Percentiles rank a stretch among this genome's conserved stretches.
phyloP scores from a whole-genome alignment of 208 protist species.

The Crithidia thermophila region DNA sequence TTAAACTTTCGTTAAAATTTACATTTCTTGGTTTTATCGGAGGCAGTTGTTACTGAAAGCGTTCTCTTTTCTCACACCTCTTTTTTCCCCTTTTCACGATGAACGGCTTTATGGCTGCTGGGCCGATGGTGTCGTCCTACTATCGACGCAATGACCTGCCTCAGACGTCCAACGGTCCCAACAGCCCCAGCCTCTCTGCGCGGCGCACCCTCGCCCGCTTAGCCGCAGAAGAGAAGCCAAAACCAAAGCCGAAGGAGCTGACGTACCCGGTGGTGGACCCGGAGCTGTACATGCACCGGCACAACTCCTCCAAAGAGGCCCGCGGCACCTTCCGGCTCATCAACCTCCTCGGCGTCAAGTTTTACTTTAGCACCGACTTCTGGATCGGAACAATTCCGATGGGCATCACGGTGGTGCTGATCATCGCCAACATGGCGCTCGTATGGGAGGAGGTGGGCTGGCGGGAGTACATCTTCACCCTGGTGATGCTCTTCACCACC shows the following conservation, averaged over 20 bases:
- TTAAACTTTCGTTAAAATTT: neutral
- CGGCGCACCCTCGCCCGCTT: neutral
- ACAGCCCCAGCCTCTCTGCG: neutral
- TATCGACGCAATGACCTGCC: constrained; percentile 22
- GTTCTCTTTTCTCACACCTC: neutral
- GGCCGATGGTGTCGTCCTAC: constrained; percentile 29
- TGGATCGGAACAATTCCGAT: constrained; percentile 39
- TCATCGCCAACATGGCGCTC: constrained; percentile 52
- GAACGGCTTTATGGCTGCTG: constrained; percentile 20
- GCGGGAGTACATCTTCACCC: constrained; percentile 44
- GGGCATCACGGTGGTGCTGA: constrained; percentile 50
- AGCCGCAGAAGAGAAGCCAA: neutral
- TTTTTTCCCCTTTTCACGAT: constrained; percentile 1
- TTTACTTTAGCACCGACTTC: constrained; percentile 45
- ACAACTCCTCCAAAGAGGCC: constrained; percentile 39
- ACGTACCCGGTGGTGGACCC: constrained; percentile 20
- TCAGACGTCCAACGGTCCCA: neutral
- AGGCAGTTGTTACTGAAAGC: neutral
- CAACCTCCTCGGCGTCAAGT: constrained; percentile 27
- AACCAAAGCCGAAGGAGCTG: constrained; percentile 24
- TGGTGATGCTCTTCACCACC: constrained; percentile 39
- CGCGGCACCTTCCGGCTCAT: constrained; percentile 40
- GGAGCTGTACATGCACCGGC: constrained; percentile 35
- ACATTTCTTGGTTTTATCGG: neutral
- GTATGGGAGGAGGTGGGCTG: constrained; percentile 48